A percentile compares a stretch with the other conserved stretches of the same genome.
These are phyloP conservation scores for Phytophthora litchii DNA, from an alignment of 352 stramenopile species.

Conservation along the genomic window DNA sequence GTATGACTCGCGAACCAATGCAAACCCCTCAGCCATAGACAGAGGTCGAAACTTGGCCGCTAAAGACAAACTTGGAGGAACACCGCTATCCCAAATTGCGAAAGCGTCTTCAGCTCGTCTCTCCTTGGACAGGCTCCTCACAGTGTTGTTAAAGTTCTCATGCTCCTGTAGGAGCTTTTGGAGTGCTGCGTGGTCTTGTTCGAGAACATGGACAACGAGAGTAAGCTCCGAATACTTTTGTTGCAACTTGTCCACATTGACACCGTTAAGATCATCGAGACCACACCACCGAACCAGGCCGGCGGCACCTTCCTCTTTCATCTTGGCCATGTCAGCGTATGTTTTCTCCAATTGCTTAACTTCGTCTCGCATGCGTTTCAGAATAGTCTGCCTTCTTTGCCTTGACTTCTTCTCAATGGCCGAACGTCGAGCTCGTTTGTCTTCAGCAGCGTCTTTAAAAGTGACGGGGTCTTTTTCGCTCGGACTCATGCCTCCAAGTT, in stretches of 20 bases:
- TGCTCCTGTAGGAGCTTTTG: slow-evolving; percentile 29
- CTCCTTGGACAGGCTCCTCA: slow-evolving; percentile 13
- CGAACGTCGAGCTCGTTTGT: slow-evolving; percentile 41
- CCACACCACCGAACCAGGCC: slow-evolving; percentile 2
- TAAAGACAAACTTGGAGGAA: slow-evolving; percentile 44
- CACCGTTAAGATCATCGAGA: neutral
- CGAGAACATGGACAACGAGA: slow-evolving; percentile 40
- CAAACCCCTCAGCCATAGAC: slow-evolving; percentile 32
- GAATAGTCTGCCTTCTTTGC: slow-evolving; percentile 26
- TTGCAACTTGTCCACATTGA: slow-evolving; percentile 2
- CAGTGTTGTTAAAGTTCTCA: slow-evolving; percentile 26
- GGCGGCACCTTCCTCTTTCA: slow-evolving; percentile 18
- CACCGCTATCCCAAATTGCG: slow-evolving; percentile 27
- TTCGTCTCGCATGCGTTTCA: slow-evolving; percentile 54
- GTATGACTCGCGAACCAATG: slow-evolving; percentile 54
- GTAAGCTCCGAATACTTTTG: slow-evolving; percentile 39
- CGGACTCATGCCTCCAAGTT: slow-evolving; percentile 15
- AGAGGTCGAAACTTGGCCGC: slow-evolving; percentile 25
- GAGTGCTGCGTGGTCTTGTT: slow-evolving; percentile 45
- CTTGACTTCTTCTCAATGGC: slow-evolving; percentile 59
- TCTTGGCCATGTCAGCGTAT: slow-evolving; percentile 39
- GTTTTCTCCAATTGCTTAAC: slow-evolving; percentile 47
- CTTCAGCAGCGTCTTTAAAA: slow-evolving; percentile 18
- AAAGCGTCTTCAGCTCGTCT: slow-evolving; percentile 7
- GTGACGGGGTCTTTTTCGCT: slow-evolving; percentile 5